Conservation (phyloP, 495 filamentous ascomycete genomes). For the Xylaria palmicola region DNA sequence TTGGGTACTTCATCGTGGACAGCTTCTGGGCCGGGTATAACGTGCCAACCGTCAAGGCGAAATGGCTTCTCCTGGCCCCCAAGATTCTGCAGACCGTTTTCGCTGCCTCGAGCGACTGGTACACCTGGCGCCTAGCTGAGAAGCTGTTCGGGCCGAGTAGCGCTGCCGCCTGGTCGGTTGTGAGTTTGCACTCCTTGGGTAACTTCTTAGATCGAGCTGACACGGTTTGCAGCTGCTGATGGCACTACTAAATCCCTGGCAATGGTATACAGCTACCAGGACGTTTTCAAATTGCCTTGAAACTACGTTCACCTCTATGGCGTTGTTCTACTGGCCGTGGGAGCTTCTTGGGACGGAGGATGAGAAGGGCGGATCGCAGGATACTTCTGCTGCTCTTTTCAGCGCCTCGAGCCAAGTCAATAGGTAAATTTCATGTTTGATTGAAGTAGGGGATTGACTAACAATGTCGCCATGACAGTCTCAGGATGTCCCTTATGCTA, state of each 20-base stretch:
- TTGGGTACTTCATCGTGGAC: conserved; percentile 64
- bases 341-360: conserved; percentile 41
- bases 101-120: conserved; percentile 79
- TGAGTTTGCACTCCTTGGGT: conserved; percentile 39
- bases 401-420: conserved; percentile 30
- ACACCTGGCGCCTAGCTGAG: conserved; percentile 81
- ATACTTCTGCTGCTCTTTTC: conserved; percentile 21
- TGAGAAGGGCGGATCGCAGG: conserved; percentile 25
- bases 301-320: conserved; percentile 78
- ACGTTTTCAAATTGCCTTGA: conserved; percentile 94
- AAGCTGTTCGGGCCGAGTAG: conserved; percentile 67
- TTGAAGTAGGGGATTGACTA: neutral
- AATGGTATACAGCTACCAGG: conserved; percentile 92
- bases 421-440: conserved; percentile 23
- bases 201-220: conserved; percentile 7
- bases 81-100: conserved; percentile 73
- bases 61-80: conserved; percentile 64
- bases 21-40: conserved; percentile 24
- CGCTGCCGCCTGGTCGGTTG: conserved; percentile 65
- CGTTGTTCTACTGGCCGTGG: conserved; percentile 89
- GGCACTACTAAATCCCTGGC: conserved; percentile 84
- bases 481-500: conserved; percentile 68
- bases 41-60: conserved; percentile 23
- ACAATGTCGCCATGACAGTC: conserved; percentile 34
- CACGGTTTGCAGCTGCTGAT: conserved; percentile 54